These are phyloP conservation scores for Jasminum sambac DNA, from an alignment of 257 asterid genomes.

Conservation along the genomic window DNA sequence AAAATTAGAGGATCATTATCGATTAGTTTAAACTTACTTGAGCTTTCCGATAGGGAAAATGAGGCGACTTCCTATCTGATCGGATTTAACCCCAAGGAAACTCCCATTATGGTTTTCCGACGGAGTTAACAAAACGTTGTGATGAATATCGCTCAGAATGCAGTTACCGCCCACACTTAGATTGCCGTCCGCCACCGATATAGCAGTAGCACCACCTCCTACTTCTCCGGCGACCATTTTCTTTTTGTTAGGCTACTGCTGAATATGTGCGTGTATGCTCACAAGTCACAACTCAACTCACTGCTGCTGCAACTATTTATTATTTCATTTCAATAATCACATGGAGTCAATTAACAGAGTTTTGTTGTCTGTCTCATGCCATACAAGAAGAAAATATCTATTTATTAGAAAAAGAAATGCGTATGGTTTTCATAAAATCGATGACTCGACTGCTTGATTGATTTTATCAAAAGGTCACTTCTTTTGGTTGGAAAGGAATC, in stretches of 20 bases:
- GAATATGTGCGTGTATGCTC: neutral
- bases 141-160: constrained; percentile 53
- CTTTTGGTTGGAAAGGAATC: too few relatives aligned
- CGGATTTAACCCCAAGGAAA: constrained; percentile 68
- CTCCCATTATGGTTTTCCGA: constrained; percentile 39
- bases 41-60: constrained; percentile 75
- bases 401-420: too few relatives aligned
- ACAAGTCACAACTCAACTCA: too few relatives aligned
- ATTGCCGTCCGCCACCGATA: constrained; percentile 49
- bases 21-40: constrained; percentile 36
- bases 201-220: too few relatives aligned
- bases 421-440: too few relatives aligned
- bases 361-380: too few relatives aligned
- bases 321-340: too few relatives aligned
- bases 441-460: too few relatives aligned
- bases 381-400: too few relatives aligned
- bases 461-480: too few relatives aligned
- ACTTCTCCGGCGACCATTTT: constrained; percentile 39
- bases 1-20: neutral
- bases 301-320: neutral
- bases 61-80: constrained; percentile 46
- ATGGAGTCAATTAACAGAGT: too few relatives aligned
- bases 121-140: constrained; percentile 48
- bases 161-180: constrained; percentile 43
- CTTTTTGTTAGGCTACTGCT: neutral